phyloP scores from a whole-genome alignment of 257 asterid genomes.

The Fraxinus anomala region DNA sequence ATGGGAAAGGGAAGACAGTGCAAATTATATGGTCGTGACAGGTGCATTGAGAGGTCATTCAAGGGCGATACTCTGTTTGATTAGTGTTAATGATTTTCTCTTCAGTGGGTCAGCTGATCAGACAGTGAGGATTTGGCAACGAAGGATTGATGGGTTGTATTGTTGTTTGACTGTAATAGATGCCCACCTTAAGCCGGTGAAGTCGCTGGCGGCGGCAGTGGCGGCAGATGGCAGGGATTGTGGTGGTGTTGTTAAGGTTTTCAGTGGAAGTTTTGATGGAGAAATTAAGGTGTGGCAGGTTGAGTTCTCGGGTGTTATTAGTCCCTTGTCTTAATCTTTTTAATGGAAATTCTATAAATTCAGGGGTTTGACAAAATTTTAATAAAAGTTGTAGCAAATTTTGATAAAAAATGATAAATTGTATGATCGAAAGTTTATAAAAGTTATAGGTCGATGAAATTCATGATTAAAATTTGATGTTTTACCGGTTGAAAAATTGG shows the following conservation, averaged over 20 bases:
- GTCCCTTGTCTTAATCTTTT: not conserved
- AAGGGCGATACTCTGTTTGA: slow-evolving; percentile 65
- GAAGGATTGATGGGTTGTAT: slow-evolving; percentile 53
- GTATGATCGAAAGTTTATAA: no score
- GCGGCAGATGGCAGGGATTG: slow-evolving; percentile 21
- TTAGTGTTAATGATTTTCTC: slow-evolving; percentile 54
- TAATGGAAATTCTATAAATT: not conserved
- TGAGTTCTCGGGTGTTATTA: slow-evolving; percentile 27
- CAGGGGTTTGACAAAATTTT: no score
- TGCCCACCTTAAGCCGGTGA: slow-evolving; percentile 76
- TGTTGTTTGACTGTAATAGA: slow-evolving; percentile 70
- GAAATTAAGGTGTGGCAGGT: slow-evolving; percentile 76
- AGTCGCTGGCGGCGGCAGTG: slow-evolving; percentile 50
- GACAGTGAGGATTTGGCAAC: slow-evolving; percentile 83
- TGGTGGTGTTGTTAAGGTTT: slow-evolving; percentile 51
- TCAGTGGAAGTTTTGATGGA: slow-evolving; percentile 89
- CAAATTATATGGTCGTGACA: slow-evolving; percentile 67
- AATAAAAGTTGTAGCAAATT: no score
- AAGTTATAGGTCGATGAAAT: no score
- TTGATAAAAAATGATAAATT: no score
- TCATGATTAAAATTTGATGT: no score
- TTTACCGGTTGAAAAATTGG: no score
- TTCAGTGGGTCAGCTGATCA: slow-evolving; percentile 86
- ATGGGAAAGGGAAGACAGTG: slow-evolving; percentile 88
- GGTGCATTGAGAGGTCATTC: slow-evolving; percentile 84